Conservation (phyloP, 441 rosid species). For the Isatis lusitanica region DNA sequence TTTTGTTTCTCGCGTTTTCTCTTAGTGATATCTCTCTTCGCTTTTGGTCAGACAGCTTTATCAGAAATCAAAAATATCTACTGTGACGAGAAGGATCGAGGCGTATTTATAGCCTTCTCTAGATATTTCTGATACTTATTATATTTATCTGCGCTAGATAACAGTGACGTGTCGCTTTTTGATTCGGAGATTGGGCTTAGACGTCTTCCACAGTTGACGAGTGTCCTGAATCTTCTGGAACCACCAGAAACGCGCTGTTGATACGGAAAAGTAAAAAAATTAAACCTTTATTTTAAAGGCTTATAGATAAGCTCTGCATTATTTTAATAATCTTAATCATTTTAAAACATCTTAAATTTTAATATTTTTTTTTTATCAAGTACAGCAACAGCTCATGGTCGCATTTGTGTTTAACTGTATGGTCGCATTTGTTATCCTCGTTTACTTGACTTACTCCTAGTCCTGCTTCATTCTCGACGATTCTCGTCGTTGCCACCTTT, state of each 20-base stretch:
- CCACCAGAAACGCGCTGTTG: slow-evolving; percentile 17
- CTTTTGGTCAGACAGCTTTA: neutral
- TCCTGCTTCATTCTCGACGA: slow-evolving; percentile 9
- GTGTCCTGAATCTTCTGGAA: slow-evolving; percentile 34
- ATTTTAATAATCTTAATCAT: neutral
- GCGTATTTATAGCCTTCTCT: slow-evolving; percentile 31
- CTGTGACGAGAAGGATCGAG: neutral
- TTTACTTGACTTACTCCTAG: neutral
- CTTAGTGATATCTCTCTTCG: neutral
- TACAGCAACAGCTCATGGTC: neutral
- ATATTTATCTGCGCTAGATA: neutral
- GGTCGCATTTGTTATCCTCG: neutral
- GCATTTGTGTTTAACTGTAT: neutral
- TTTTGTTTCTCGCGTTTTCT: neutral
- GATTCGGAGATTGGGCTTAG: neutral
- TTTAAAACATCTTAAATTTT: neutral
- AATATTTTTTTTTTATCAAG: no score
- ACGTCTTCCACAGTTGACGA: neutral
- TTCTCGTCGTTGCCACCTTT: neutral
- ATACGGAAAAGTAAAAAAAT: neutral
- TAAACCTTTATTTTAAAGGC: neutral
- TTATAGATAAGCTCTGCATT: slow-evolving; percentile 26
- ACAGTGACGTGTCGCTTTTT: neutral
- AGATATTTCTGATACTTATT: slow-evolving; percentile 16
- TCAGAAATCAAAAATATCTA: slow-evolving; percentile 5